phyloP scores from a whole-genome alignment of 257 asterid species.

The Fraxinus americana region DNA sequence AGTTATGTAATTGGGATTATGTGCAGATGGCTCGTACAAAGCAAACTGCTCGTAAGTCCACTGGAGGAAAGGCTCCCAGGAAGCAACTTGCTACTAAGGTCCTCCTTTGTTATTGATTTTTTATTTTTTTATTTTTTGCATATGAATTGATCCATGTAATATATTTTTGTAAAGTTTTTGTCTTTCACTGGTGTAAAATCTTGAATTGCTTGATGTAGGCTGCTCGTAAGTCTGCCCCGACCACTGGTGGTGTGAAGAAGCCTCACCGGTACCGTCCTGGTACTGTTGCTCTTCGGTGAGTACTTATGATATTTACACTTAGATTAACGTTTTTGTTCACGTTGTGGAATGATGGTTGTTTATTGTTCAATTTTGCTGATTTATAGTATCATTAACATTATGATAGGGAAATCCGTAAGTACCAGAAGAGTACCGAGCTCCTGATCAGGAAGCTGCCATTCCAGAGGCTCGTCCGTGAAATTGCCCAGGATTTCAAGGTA shows the following conservation, averaged over 20 bases:
- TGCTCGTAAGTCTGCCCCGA: conserved; percentile 68
- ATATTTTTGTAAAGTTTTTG: neutral
- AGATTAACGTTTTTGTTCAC: neutral
- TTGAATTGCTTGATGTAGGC: conserved; percentile 30
- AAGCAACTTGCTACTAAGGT: conserved; percentile 68
- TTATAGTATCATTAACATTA: neutral
- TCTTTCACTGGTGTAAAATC: neutral
- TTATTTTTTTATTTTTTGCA: too few relatives aligned
- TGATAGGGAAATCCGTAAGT: conserved; percentile 52
- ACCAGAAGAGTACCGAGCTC: conserved; percentile 66
- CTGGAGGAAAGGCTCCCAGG: conserved; percentile 71
- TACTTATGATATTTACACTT: neutral
- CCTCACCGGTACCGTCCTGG: conserved; percentile 68
- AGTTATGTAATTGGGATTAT: neutral
- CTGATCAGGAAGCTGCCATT: conserved; percentile 63
- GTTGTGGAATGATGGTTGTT: neutral
- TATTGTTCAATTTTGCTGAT: neutral
- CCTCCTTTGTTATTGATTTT: neutral
- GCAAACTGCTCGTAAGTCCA: conserved; percentile 67
- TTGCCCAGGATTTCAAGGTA: conserved; percentile 68
- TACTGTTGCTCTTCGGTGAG: conserved; percentile 64
- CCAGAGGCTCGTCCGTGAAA: conserved; percentile 73
- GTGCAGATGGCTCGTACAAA: conserved; percentile 60
- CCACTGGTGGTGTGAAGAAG: conserved; percentile 67
- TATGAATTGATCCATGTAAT: neutral